Base-by-base conservation (phyloP, 148 eudicot genomes). In the Vaccinium myrtillus region DNA sequence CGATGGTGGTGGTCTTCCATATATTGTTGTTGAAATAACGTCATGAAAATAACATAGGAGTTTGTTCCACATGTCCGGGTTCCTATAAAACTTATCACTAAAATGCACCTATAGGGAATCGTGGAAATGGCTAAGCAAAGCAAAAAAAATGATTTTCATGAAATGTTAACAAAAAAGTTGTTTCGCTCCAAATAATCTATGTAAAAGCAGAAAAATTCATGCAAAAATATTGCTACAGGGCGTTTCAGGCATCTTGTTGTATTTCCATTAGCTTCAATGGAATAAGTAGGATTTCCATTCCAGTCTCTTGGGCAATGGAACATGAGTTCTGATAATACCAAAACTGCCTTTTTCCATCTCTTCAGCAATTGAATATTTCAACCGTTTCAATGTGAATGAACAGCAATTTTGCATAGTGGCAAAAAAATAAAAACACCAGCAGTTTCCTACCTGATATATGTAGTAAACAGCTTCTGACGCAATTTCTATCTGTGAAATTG, bases 391-490 rank as follows among this genome's bases (percentile, higher is more conserved):
- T 25, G 39, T 39, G 36, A 56, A 55, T 16, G 19, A 56, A 53
- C 21, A 30, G 21, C 56, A 78, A 78, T 51, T 77, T 23, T 77
- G 53, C 16, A 50, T 16, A 56, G 16, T 50, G 10, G 50, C 1
- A 32, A 32, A 32, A 32, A 32, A 32, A 32, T 16, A 79, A 54
- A 10, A 56, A 79, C 11, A 25, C 82, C 39, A 46, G 12, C 48
- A 36, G 51, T 32, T 76, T 10, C 76, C 80, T 89, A 91, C 99
- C 99, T 96, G 95, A 92, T 93, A 95, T 19, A 92, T 32, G 59
- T 90, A 90, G 90, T 77, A 95, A 77, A 95, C 86, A 59, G 93
- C 89, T 32, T 93, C 97, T 10, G 99, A 95, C 82, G 98, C 91
- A 75, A 83, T 87, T 82, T 93, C 98, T 74, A 94, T 84, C 83